Percentiles rank a stretch among this genome's conserved stretches.
These are phyloP conservation scores for Lactifluus hygrophoroides DNA, from an alignment of 768 basidiomycete species.

Conservation along the genomic window DNA sequence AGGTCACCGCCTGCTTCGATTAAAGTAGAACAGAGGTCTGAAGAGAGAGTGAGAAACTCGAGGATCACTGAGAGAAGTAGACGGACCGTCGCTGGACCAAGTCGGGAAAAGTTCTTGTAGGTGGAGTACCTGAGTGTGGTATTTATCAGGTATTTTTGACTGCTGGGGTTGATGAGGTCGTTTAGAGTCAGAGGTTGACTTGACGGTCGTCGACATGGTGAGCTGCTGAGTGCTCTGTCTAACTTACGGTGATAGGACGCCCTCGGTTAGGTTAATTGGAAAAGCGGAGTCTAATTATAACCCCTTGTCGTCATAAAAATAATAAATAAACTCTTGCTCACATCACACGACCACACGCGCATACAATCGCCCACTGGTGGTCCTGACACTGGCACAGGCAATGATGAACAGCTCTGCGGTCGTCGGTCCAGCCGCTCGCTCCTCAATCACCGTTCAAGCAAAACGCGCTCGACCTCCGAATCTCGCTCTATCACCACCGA, in stretches of 20 bases:
- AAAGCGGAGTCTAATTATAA: conserved; percentile 8
- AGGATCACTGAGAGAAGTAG: background rate
- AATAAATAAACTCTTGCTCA: background rate
- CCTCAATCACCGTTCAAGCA: conserved; percentile 15
- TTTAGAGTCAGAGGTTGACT: conserved; percentile 26
- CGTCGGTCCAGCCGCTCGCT: background rate
- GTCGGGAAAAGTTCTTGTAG: conserved; percentile 65
- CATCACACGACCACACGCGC: background rate
- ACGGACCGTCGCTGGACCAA: conserved; percentile 62
- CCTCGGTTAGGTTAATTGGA: no score
- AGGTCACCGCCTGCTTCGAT: conserved; percentile 61
- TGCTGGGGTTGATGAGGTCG: conserved; percentile 21
- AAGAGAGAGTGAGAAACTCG: conserved; percentile 22
- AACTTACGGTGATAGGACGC: no score
- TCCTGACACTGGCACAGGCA: no score
- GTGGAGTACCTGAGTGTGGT: conserved; percentile 44
- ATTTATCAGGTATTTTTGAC: conserved; percentile 32
- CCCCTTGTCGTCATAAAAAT: background rate
- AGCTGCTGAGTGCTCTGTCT: no score
- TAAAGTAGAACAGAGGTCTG: conserved; percentile 64
- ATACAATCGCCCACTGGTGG: background rate
- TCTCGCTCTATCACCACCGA: conserved; percentile 33
- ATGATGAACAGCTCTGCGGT: conserved; percentile 18
- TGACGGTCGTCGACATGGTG: conserved; percentile 23
- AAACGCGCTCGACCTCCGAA: conserved; percentile 46